These are phyloP conservation scores for Scheffersomyces spartinae DNA, from an alignment of 805 yeast species.

Conservation along the genomic window DNA sequence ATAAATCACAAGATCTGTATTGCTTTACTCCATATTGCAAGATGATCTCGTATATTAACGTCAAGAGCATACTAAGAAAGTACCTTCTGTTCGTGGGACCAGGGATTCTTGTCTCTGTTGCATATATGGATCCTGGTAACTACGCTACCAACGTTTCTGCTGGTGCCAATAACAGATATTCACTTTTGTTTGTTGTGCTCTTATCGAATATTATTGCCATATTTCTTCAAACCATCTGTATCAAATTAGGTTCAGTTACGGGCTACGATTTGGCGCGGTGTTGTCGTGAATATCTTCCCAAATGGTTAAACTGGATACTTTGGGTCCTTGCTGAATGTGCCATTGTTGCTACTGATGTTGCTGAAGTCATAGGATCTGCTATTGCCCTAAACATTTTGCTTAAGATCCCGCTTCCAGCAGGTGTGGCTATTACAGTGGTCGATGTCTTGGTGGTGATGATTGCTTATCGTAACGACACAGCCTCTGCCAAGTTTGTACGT, in stretches of 20 bases:
- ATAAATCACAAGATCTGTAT: too few species aligned
- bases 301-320: constrained; percentile 22
- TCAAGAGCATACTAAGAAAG: too few species aligned
- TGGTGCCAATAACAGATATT: constrained; percentile 32
- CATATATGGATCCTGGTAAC: constrained; percentile 45
- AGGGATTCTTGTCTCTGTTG: constrained; percentile 36
- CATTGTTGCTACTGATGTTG: constrained; percentile 41
- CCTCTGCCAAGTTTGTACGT: constrained; percentile 22
- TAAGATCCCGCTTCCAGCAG: constrained; percentile 37
- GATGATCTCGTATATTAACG: too few species aligned
- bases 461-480: constrained; percentile 34
- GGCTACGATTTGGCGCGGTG: constrained; percentile 37
- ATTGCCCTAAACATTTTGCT: constrained; percentile 36
- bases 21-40: too few species aligned
- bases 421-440: constrained; percentile 31
- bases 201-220: constrained; percentile 35
- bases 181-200: constrained; percentile 31
- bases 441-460: constrained; percentile 36
- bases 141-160: constrained; percentile 38
- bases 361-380: constrained; percentile 43
- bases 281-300: constrained; percentile 29
- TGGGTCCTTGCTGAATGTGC: constrained; percentile 38
- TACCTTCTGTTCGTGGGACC: constrained; percentile 36
- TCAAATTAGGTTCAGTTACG: constrained; percentile 37
- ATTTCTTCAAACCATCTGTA: constrained; percentile 32